Evolutionary conservation across 805 yeast species (phyloP).

Genomic region (Metschnikowia santaceciliae): DNA sequence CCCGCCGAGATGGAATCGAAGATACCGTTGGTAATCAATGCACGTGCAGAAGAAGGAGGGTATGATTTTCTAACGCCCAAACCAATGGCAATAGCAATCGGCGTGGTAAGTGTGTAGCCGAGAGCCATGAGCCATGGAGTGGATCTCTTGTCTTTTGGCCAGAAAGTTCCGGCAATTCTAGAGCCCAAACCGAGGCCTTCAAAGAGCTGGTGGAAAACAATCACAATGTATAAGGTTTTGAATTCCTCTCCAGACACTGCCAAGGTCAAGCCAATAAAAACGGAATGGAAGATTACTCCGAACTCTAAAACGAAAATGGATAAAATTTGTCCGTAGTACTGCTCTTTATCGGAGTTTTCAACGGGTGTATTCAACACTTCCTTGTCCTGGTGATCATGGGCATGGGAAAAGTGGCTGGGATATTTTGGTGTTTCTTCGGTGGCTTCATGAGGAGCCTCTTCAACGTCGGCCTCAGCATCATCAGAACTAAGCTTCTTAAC

Average conservation of each 20-base stretch:
- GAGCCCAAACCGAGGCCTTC: constrained; percentile 87
- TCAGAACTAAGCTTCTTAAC: constrained; percentile 23
- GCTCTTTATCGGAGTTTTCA: constrained; percentile 35
- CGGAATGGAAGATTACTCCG: constrained; percentile 80
- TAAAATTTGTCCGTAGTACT: constrained; percentile 53
- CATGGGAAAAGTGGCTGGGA: constrained; percentile 44
- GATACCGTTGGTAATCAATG: constrained; percentile 31
- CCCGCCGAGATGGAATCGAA: constrained; percentile 36
- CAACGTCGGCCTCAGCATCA: constrained; percentile 14
- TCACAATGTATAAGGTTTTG: constrained; percentile 64
- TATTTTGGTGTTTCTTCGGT: constrained; percentile 20
- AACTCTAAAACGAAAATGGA: constrained; percentile 64
- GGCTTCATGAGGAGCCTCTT: constrained; percentile 4
- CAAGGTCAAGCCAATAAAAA: constrained; percentile 73
- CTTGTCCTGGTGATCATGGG: constrained; percentile 41
- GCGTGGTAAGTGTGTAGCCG: constrained; percentile 30
- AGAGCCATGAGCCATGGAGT: constrained; percentile 46
- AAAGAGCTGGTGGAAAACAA: constrained; percentile 72
- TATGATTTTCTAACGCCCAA: constrained; percentile 31
- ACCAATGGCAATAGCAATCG: constrained; percentile 35
- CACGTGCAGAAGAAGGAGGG: constrained; percentile 30
- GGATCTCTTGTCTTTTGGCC: constrained; percentile 43
- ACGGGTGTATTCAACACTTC: constrained; percentile 37
- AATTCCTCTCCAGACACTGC: constrained; percentile 80
- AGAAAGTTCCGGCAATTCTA: constrained; percentile 58